Conservation (phyloP, 352 stramenopile species). For the Globisporangium nodosum region DNA sequence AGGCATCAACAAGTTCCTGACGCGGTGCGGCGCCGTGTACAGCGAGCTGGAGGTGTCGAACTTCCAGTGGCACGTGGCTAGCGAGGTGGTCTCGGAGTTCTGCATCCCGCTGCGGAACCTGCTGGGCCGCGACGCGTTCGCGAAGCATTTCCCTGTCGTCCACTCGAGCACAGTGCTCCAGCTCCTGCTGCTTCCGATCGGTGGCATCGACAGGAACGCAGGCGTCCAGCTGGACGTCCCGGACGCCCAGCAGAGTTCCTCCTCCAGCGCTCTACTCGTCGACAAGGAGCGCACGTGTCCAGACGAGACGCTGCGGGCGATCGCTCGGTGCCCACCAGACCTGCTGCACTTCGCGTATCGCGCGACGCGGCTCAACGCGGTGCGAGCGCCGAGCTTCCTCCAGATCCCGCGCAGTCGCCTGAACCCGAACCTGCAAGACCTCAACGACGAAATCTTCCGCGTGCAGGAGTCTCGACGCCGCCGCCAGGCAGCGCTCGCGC, state of each 20-base stretch:
- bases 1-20: slow-evolving; percentile 55
- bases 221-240: neutral
- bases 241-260: neutral
- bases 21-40: slow-evolving; percentile 63
- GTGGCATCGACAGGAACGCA: slow-evolving; percentile 8
- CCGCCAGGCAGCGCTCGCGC: slow-evolving; percentile 7
- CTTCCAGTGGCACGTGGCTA: slow-evolving; percentile 74
- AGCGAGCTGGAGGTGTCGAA: slow-evolving; percentile 70
- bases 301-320: neutral
- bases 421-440: slow-evolving; percentile 31
- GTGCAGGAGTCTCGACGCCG: slow-evolving; percentile 49
- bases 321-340: slow-evolving; percentile 23
- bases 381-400: slow-evolving; percentile 62
- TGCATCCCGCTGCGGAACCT: slow-evolving; percentile 51
- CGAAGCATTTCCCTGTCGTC: slow-evolving; percentile 48
- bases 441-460: slow-evolving; percentile 49
- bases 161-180: slow-evolving; percentile 59
- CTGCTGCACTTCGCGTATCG: slow-evolving; percentile 55
- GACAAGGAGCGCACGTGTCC: too few relatives aligned
- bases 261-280: neutral
- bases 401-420: slow-evolving; percentile 38
- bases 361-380: slow-evolving; percentile 37
- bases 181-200: slow-evolving; percentile 51
- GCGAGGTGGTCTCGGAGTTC: slow-evolving; percentile 63
- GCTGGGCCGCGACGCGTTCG: slow-evolving; percentile 48